Percentiles rank a stretch among this genome's conserved stretches.
phyloP scores from a whole-genome alignment of 306 rosid genomes.

The Quillaja saponaria region DNA sequence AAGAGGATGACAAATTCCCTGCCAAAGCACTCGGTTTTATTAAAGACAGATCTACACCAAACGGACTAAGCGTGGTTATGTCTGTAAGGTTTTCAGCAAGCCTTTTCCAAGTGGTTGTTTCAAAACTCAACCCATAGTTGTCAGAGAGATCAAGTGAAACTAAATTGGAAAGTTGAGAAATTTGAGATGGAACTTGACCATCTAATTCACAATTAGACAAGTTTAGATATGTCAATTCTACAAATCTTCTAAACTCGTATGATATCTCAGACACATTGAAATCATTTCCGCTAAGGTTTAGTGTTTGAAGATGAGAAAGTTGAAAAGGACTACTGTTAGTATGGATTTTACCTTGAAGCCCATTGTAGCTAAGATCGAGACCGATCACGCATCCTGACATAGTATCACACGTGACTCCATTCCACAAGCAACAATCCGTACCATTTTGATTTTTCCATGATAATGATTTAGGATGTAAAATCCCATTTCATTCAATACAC shows the following conservation, averaged over 20 bases:
- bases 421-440: slow-evolving; percentile 25
- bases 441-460: slow-evolving; percentile 1
- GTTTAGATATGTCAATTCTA: not conserved
- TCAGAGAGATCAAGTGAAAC: slow-evolving; percentile 34
- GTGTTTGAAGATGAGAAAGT: slow-evolving; percentile 24
- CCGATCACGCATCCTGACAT: slow-evolving; percentile 3
- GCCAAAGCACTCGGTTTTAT: not conserved
- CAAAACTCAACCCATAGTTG: slow-evolving; percentile 22
- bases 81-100: not conserved
- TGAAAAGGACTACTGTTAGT: slow-evolving; percentile 7
- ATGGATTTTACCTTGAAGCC: slow-evolving; percentile 4
- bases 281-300: not conserved
- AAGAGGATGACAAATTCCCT: not conserved
- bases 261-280: not conserved
- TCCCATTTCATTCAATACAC: too few species aligned
- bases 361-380: slow-evolving; percentile 14
- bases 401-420: slow-evolving; percentile 20
- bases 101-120: not conserved
- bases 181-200: not conserved
- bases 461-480: too few species aligned
- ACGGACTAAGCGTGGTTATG: not conserved
- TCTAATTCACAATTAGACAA: not conserved
- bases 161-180: not conserved
- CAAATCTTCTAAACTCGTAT: not conserved
- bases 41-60: not conserved